These are phyloP conservation scores for Yarrowia divulgata DNA, from an alignment of 805 yeast genomes.

Conservation along the genomic window DNA sequence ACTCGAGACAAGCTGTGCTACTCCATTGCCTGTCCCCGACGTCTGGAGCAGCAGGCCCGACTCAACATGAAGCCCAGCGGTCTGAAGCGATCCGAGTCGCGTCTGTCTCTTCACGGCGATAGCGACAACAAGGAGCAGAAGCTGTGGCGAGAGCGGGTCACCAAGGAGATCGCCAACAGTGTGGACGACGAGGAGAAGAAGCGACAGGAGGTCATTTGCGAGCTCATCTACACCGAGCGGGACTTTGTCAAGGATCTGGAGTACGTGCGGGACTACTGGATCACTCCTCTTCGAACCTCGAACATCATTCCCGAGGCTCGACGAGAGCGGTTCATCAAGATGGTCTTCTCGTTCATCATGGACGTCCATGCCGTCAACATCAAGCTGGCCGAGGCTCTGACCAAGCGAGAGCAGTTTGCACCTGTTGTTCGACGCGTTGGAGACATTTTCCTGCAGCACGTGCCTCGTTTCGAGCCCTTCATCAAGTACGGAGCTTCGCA, in stretches of 20 bases:
- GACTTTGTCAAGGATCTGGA: slow-evolving; percentile 95
- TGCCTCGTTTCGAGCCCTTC: slow-evolving; percentile 90
- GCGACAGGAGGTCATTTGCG: slow-evolving; percentile 94
- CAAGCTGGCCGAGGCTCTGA: slow-evolving; percentile 85
- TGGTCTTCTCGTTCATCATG: slow-evolving; percentile 87
- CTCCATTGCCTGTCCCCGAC: slow-evolving; percentile 94
- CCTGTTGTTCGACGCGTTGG: slow-evolving; percentile 88
- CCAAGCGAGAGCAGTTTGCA: slow-evolving; percentile 82
- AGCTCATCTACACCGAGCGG: slow-evolving; percentile 90
- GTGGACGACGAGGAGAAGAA: slow-evolving; percentile 85
- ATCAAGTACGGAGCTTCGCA: slow-evolving; percentile 93
- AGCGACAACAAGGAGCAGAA: slow-evolving; percentile 76
- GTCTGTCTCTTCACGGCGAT: slow-evolving; percentile 68
- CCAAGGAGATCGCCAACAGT: slow-evolving; percentile 75
- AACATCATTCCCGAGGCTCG: slow-evolving; percentile 87
- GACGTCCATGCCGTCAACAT: slow-evolving; percentile 86
- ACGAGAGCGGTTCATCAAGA: slow-evolving; percentile 87
- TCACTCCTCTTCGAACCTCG: slow-evolving; percentile 85
- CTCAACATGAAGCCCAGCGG: slow-evolving; percentile 85
- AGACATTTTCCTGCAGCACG: slow-evolving; percentile 82
- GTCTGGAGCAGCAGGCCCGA: slow-evolving; percentile 94
- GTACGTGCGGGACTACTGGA: slow-evolving; percentile 91
- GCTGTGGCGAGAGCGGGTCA: slow-evolving; percentile 92
- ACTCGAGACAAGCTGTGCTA: slow-evolving; percentile 87
- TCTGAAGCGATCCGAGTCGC: slow-evolving; percentile 73